Base-by-base conservation (phyloP, 2,329 filamentous ascomycete genomes). In the Sporothrix inflata region DNA sequence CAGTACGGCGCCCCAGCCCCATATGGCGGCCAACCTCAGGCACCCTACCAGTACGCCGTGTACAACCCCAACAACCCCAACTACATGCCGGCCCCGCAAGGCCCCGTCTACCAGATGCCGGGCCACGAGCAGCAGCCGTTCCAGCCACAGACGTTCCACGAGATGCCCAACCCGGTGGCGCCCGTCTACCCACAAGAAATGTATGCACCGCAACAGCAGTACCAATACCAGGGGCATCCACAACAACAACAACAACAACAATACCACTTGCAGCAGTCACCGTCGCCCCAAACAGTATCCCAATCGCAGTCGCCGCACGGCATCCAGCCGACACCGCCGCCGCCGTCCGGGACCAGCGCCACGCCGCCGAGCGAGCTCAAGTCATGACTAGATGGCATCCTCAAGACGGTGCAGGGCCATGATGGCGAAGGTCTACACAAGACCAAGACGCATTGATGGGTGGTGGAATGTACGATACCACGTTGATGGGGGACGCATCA, bases 301-400 rank as follows among this genome's bases (percentile, higher is more conserved):
- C 30, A 34, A 34, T 34, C 30, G 6, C 30, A 19, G 7, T 65
- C 21, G 12, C n/a, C 60, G 4, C 38, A 45, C 60, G 38, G n/a
- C n/a, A 27, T 42, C 30, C 9, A 65, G 38, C n/a, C 60, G 38
- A 45, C 60, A 2, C 60, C 34, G 19, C 34, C 53, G 1, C 53
- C 53, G 12, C 24, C 24, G 11, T 57, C 27, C 12, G 19, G 57
- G 8, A 21, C 57, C 8, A 40, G 57, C 34, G n/a, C 34, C 2
- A n/a, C 57, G n/a, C 57, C 57, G 60, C 38, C 60, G 38, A 24
- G n/a, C 38, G 60, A 45, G 60, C 12, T 65, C 38, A 65, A 65
- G 38, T 27, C 38, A 19, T 65, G 60, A 65, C 38, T 4, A 19
- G 38, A 40, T 19, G 34, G 60, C 34, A 65, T 19, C 12, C 24